Base-by-base conservation (phyloP, 345 rosid genomes). In the Hypericum perforatum region DNA sequence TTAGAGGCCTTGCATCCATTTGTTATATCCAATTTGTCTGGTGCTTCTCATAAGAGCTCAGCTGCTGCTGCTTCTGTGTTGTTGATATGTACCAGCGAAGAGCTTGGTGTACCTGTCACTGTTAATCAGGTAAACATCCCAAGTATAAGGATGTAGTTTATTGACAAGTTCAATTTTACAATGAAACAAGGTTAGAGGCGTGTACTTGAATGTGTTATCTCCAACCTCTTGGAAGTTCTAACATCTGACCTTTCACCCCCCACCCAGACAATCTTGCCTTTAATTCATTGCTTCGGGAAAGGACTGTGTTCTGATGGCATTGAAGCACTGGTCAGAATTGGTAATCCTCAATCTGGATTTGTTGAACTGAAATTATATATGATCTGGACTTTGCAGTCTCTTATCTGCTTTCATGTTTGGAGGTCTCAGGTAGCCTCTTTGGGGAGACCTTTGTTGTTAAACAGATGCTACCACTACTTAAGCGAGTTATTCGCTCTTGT, bases 11-110 rank as follows among this genome's bases (percentile, higher is more conserved):
- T 86, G 64, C 95, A 89, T 70, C 83, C 94, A 46, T 61, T 80
- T 64, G 86, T 86, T 54, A 74, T 89, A 72, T 74, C 95, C 64
- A 86, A 86, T 77, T 76, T 89, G 71, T 73, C 75, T 60, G 68
- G 60, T 73, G 70, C 84, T 72, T 84, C 85, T 41, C 82, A 82
- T 56, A 86, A 80, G 80, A 78, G 79, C 64, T 80, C 94, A 36
- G 88, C 95, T 11, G 75, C 82, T 48, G 95, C 83, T 75, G 95
- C 97, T 66, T 80, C 97, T 58, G 95, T 90, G 69, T 68, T 90
- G 65, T 74, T 90, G 63, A 80, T 90, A 62, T 80, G 85, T 64
- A 86, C 97, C 40, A 80, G 94, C 59, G 97, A 90, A 77, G 97
- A 90, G 80, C 89, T 86, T 61, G 97, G 95, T 58, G 70, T 70